These are phyloP conservation scores for Aspergillus thermomutatus DNA, from an alignment of 2,329 filamentous ascomycete species.

Conservation along the genomic window DNA sequence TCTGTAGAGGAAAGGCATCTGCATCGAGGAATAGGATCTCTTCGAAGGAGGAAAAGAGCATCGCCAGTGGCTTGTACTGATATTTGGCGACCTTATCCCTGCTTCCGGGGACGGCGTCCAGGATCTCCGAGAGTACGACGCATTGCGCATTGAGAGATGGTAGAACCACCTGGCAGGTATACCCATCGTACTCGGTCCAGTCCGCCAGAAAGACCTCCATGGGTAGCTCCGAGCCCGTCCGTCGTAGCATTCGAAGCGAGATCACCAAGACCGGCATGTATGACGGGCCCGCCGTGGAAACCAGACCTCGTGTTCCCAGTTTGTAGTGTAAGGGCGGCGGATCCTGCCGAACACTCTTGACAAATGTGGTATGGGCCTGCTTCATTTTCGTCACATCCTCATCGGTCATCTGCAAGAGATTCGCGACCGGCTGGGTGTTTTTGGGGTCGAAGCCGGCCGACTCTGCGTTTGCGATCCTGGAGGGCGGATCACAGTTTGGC, in stretches of 20 bases:
- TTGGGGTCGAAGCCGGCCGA: conserved; percentile 21
- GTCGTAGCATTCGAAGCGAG: conserved; percentile 20
- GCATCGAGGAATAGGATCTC: conserved; percentile 59
- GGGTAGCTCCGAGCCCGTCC: conserved; percentile 15
- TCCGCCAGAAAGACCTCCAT: conserved; percentile 19
- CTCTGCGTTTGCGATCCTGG: conserved; percentile 15
- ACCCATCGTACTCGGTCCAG: conserved; percentile 25
- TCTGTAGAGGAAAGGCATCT: conserved; percentile 52
- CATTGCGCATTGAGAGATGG: conserved; percentile 35
- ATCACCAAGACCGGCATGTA: conserved; percentile 19
- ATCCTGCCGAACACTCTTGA: conserved; percentile 17
- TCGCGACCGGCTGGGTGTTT: conserved; percentile 21
- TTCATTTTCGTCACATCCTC: conserved; percentile 26
- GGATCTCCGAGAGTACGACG: conserved; percentile 36
- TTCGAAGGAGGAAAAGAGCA: conserved; percentile 58
- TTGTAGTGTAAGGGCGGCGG: conserved; percentile 25
- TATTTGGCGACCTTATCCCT: conserved; percentile 24
- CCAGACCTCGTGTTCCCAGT: conserved; percentile 35
- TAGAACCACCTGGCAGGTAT: conserved; percentile 35
- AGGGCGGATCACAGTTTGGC: conserved; percentile 22
- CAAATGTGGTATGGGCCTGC: conserved; percentile 26
- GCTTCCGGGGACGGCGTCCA: conserved; percentile 13
- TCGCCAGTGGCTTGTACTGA: conserved; percentile 56
- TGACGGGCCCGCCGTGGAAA: conserved; percentile 30
- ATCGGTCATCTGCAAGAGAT: conserved; percentile 23